These are phyloP conservation scores for Tetrahymena borealis DNA, from an alignment of 73 alveolate species.

Conservation along the genomic window DNA sequence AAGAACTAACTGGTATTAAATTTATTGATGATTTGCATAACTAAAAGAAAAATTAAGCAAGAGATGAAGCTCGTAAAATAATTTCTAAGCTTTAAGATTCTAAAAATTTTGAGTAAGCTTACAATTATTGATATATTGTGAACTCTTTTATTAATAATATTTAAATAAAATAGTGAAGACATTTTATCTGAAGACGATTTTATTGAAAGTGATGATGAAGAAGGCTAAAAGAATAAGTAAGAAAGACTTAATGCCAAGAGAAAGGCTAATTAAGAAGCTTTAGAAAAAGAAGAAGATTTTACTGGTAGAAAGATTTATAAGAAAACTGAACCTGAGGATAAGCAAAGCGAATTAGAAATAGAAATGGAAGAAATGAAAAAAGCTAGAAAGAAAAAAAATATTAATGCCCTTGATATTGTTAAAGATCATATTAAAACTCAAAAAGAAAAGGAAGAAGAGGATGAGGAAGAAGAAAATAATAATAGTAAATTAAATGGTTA, in stretches of 20 bases:
- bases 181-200: conserved; percentile 14
- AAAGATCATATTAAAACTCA: neutral
- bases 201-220: conserved; percentile 36
- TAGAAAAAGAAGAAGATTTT: conserved; percentile 23
- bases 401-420: neutral
- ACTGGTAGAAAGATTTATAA: neutral
- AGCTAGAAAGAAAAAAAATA: neutral
- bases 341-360: neutral
- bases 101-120: neutral
- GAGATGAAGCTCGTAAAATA: neutral
- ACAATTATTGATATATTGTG: neutral
- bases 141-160: neutral
- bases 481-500: neutral
- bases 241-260: conserved; percentile 7
- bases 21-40: neutral
- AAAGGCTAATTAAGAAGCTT: conserved; percentile 6
- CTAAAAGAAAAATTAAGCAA: neutral
- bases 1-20: neutral
- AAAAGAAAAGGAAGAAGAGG: neutral
- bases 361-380: neutral
- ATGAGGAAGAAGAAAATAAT: neutral
- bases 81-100: neutral
- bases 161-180: neutral
- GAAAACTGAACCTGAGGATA: neutral
- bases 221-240: conserved; percentile 18